Percentiles rank a stretch among this genome's conserved stretches.
Evolutionary conservation across 2,329 filamentous ascomycete genomes (phyloP).

Genomic region (Penicillium glabrum): DNA sequence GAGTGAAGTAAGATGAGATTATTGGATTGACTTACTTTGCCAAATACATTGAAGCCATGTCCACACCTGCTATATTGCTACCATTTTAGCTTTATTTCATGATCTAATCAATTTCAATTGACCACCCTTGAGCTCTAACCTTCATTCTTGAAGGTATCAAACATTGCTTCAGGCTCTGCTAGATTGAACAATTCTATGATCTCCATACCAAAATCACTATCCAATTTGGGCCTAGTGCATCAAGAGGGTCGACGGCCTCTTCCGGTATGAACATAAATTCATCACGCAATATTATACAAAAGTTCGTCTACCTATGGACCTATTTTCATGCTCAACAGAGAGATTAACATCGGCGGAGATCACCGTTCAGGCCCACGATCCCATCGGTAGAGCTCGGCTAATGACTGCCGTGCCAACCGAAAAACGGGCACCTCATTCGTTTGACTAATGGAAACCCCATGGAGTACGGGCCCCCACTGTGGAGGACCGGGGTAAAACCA

Average conservation of each 20-base stretch:
- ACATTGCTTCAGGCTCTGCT: too few species aligned
- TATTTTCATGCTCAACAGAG: too few species aligned
- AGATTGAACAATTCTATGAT: too few species aligned
- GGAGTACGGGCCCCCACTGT: slow-evolving; percentile 14
- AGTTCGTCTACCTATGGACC: neutral
- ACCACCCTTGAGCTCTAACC: too few species aligned
- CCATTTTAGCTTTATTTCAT: too few species aligned
- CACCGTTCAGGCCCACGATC: neutral
- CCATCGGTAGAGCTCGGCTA: slow-evolving; percentile 25
- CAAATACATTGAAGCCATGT: too few species aligned
- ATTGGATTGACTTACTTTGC: too few species aligned
- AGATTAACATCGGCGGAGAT: slow-evolving; percentile 1
- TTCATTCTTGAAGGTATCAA: too few species aligned
- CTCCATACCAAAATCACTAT: neutral
- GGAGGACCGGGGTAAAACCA: slow-evolving; percentile 13
- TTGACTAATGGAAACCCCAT: slow-evolving; percentile 26
- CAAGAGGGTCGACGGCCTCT: neutral
- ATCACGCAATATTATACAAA: neutral
- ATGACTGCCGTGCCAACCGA: slow-evolving; percentile 18
- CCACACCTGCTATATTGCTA: too few species aligned
- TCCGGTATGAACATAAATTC: neutral
- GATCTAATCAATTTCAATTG: too few species aligned
- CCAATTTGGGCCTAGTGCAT: neutral
- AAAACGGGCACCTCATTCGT: slow-evolving; percentile 11
- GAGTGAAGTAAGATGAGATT: too few species aligned